Percentiles rank a stretch among this genome's conserved stretches.
Conservation (phyloP, 805 yeast species). For the Pichia exigua region DNA sequence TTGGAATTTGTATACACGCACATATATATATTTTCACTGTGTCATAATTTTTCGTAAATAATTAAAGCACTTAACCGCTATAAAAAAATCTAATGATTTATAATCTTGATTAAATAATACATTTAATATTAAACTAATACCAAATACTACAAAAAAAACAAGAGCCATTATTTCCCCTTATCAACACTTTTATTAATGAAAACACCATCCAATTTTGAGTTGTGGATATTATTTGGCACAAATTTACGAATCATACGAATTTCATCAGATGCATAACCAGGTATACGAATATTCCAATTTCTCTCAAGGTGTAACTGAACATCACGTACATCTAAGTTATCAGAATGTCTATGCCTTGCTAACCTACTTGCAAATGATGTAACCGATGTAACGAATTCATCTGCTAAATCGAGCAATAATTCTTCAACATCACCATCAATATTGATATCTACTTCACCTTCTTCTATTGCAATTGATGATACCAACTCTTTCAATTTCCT, state of each 20-base stretch:
- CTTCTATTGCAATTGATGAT: constrained; percentile 71
- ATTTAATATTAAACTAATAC: neutral
- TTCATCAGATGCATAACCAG: constrained; percentile 90
- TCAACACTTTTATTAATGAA: constrained; percentile 56
- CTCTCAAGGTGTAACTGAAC: constrained; percentile 85
- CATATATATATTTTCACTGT: neutral
- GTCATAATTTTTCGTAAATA: neutral
- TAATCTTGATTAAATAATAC: too few species aligned
- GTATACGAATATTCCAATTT: constrained; percentile 91
- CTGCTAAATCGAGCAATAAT: constrained; percentile 82
- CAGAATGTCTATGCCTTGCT: constrained; percentile 90
- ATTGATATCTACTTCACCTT: constrained; percentile 82
- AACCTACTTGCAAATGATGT: constrained; percentile 89
- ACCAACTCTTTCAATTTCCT: constrained; percentile 85
- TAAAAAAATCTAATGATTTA: too few species aligned
- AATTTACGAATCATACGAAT: constrained; percentile 70
- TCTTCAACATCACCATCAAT: constrained; percentile 97
- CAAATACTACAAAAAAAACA: neutral
- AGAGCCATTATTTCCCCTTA: constrained; percentile 27
- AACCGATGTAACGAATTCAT: constrained; percentile 86
- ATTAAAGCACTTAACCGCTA: too few species aligned
- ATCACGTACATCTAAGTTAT: constrained; percentile 79
- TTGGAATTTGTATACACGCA: neutral
- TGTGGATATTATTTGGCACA: constrained; percentile 55
- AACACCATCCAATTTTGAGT: constrained; percentile 62